Base-by-base conservation (phyloP, 352 stramenopile species). In the Globisporangium viniferum region DNA sequence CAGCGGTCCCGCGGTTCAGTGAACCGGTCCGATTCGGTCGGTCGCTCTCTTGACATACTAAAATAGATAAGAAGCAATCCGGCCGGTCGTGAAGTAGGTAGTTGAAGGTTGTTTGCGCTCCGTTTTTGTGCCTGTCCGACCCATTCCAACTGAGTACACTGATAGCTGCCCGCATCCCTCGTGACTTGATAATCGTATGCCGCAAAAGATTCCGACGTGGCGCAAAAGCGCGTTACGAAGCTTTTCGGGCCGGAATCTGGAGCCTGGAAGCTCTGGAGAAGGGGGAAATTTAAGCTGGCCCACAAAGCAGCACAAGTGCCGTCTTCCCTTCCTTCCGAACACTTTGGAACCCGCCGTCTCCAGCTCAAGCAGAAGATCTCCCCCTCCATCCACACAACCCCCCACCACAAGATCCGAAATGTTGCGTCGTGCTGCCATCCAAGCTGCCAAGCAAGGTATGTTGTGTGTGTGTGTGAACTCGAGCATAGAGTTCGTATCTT, bases 341-440 rank as follows among this genome's bases (percentile, higher is more conserved):
- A 70, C 51, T 70, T 65, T 27, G 65, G 46, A 82, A 82, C 75
- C 59, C 72, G 64, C 76, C 74, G 58, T 36, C 59, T 75, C 55
- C 31, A 67, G 61, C 66, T n/a, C 69, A 79, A 56, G 48, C 63
- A 65, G 59, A 59, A 64, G 41, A 49, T 20, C 71, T 58, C 62
- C 41, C 64, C 6, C 15, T 24, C 35, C 31, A 27, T 31, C 22
- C 24, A 24, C 24, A 24, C 24, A 24, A 24, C 24, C 24, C 24
- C 41, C 53, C 33, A 18, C 5, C 15, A 48, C 44, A 51, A 51
- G 15, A n/a, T 33, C 20, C 59, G 67, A 20, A 64, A 91, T 90
- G 81, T 69, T 92, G 39, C 84, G 84, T 53, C 84, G 80, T 61
- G 77, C 72, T 29, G 74, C 76, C 55, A 46, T 86, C 68, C 78